Percentiles rank a stretch among this genome's conserved stretches.
Evolutionary conservation across 805 yeast species (phyloP).

Genomic region (Alloascoidea hylecoeti): DNA sequence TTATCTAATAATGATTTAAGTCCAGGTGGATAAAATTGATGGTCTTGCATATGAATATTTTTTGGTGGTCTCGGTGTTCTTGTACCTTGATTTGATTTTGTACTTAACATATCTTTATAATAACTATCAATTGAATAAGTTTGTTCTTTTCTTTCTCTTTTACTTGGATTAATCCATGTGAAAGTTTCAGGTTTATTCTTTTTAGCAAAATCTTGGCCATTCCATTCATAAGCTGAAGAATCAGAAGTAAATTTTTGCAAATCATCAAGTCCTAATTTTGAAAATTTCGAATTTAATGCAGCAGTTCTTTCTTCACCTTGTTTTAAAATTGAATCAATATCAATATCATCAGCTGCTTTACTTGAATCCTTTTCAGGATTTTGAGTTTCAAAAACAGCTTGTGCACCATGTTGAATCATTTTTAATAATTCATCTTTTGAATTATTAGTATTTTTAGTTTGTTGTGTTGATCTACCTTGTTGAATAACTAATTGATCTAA

Average conservation of each 20-base stretch:
- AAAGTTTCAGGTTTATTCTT: slow-evolving; percentile 20
- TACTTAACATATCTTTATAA: slow-evolving; percentile 49
- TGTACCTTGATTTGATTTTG: slow-evolving; percentile 25
- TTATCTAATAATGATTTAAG: slow-evolving; percentile 39
- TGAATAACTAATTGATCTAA: slow-evolving; percentile 67
- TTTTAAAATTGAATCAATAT: slow-evolving; percentile 45
- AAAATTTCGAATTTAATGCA: slow-evolving; percentile 47
- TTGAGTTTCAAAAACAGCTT: slow-evolving; percentile 33
- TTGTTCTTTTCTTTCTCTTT: slow-evolving; percentile 66
- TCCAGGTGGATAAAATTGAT: slow-evolving; percentile 53
- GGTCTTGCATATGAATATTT: slow-evolving; percentile 48
- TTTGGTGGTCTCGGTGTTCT: slow-evolving; percentile 48
- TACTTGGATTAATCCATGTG: slow-evolving; percentile 62
- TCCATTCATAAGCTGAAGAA: slow-evolving; percentile 73
- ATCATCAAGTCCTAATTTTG: slow-evolving; percentile 60
- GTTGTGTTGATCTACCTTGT: slow-evolving; percentile 32
- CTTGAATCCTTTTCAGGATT: slow-evolving; percentile 5
- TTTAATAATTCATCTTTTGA: slow-evolving; percentile 61
- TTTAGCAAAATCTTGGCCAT: slow-evolving; percentile 39
- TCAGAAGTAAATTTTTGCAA: slow-evolving; percentile 63
- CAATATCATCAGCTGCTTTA: slow-evolving; percentile 23
- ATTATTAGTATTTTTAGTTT: slow-evolving; percentile 23
- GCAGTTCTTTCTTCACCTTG: slow-evolving; percentile 51
- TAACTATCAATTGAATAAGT: slow-evolving; percentile 67
- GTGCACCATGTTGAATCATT: slow-evolving; percentile 80